Evolutionary conservation across 805 yeast species (phyloP).

Genomic region (Candida vaughaniae): DNA sequence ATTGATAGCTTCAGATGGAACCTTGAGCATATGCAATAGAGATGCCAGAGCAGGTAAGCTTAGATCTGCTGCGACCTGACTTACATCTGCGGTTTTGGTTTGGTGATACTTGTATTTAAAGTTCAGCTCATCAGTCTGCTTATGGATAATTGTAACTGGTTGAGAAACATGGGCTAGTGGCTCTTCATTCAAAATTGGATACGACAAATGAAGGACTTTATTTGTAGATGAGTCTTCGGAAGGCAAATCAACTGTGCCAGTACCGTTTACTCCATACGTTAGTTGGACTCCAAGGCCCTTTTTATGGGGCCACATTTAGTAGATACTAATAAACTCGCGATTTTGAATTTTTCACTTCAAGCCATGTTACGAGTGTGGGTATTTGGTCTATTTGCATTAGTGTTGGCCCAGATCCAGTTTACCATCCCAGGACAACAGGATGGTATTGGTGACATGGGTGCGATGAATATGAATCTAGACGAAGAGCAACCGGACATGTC

Average conservation of each 20-base stretch:
- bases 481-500: constrained; percentile 45
- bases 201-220: too few species aligned
- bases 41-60: constrained; percentile 6
- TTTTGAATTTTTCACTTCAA: too few species aligned
- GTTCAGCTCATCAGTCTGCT: constrained; percentile 6
- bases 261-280: constrained; percentile 45
- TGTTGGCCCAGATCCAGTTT: too few species aligned
- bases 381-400: too few species aligned
- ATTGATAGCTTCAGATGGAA: constrained; percentile 7
- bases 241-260: constrained; percentile 12
- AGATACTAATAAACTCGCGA: too few species aligned
- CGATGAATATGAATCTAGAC: constrained; percentile 28
- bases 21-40: constrained; percentile 4
- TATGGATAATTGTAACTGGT: background rate
- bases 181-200: constrained; percentile 12
- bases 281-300: constrained; percentile 37
- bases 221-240: constrained; percentile 9
- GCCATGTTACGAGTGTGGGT: too few species aligned
- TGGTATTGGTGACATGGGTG: too few species aligned
- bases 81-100: background rate
- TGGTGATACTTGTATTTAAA: constrained; percentile 3
- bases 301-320: constrained; percentile 46
- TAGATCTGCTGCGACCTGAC: background rate
- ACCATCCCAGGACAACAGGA: too few species aligned
- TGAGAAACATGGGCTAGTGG: constrained; percentile 4